Conservation (phyloP, 192 early-diverging fungal species). For the Hyaloraphidium curvatum region DNA sequence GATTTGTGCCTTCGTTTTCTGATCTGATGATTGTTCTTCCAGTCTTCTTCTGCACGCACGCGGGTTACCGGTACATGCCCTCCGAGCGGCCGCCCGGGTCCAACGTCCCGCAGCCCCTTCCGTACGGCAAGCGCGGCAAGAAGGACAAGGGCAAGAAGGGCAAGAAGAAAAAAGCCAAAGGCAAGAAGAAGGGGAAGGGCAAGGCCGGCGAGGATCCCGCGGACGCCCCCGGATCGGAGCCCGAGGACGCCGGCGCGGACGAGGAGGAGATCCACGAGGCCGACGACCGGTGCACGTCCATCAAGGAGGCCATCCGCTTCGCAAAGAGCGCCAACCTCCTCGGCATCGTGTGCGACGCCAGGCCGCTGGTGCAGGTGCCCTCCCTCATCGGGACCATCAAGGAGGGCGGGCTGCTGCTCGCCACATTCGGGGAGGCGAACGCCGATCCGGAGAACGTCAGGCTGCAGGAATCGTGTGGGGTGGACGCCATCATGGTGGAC, state of each 20-base stretch:
- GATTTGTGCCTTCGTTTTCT: not conserved
- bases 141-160: no score
- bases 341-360: conserved; percentile 78
- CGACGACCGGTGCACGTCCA: conserved; percentile 29
- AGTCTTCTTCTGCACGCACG: conserved; percentile 76
- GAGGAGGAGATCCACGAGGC: conserved; percentile 7
- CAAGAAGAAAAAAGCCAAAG: no score
- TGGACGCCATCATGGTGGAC: conserved; percentile 73
- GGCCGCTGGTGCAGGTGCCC: conserved; percentile 79
- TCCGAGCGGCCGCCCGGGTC: no score
- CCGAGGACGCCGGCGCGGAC: no score
- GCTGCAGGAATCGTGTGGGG: conserved; percentile 64
- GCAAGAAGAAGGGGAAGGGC: no score
- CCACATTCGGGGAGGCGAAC: conserved; percentile 76
- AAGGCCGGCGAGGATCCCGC: no score
- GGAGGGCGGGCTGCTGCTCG: conserved; percentile 73
- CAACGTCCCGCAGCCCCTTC: no score
- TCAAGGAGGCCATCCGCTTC: conserved; percentile 92
- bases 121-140: no score
- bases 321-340: conserved; percentile 78
- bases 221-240: no score
- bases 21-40: no score
- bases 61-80: not conserved
- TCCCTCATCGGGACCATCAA: conserved; percentile 80
- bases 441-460: conserved; percentile 30